Base-by-base conservation (phyloP, 352 stramenopile genomes). In the Halophytophthora polymorphica region DNA sequence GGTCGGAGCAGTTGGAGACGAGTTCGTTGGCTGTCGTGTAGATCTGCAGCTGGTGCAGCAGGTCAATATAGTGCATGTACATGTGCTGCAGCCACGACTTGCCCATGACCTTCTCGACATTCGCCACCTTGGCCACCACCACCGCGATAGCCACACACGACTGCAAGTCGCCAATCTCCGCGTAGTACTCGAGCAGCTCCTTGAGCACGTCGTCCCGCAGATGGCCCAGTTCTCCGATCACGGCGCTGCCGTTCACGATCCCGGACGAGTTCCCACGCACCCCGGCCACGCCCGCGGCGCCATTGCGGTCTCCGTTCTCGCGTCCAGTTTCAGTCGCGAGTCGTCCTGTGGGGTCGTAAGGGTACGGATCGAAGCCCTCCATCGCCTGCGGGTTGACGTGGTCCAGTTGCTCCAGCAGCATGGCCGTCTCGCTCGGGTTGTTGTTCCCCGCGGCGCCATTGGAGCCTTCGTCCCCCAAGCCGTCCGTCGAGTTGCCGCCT, bases 11-110 rank as follows among this genome's bases (percentile, higher is more conserved):
- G 53, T 90, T 84, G 2, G 76, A 58, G 17, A 96, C 83, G n/a
- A 96, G 56, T 34, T 95, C 74, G 50, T 95, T 95, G 13, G 88
- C 88, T 14, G 83, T 81, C 11, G 84, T 82, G 54, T 91, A 96
- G 44, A 96, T 87, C n/a, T 74, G 83, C 21, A 96, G 52, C 41
- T 93, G 83, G 50, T 95, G 85, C 6, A 93, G 70, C 21, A 95
- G 56, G 51, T 95, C 85, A 45, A 95, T 91, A 56, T 95, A 95
- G 56, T 93, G 83, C 85, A 95, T 95, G 47, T 90, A 91, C 44
- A 90, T 91, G 43, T 96, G 88, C 64, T 96, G 88, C 36, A 96
- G 48, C 83, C 81, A 93, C 25, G 73, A 64, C 47, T 91, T 93
- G 23, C 77, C 79, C 77, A 96, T 91, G 15, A 90, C 51, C 23